Evolutionary conservation across 2,329 filamentous ascomycete genomes (phyloP), one percentile per base, ranked within the genome.

Genomic region (Scytalidium lignicola): DNA sequence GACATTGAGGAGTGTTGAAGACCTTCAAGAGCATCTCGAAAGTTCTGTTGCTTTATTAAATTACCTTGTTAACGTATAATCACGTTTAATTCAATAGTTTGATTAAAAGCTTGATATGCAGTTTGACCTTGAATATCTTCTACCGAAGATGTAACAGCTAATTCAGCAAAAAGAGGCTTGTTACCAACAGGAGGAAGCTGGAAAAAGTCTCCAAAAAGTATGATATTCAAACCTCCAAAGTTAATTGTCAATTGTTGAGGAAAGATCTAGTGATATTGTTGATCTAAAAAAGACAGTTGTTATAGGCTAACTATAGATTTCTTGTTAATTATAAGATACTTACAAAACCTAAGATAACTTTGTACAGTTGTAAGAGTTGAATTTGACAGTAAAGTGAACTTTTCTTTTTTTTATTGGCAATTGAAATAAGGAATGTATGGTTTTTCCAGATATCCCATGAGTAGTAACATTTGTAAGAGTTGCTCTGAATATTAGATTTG

Each of bases 161-260:
- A 7, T 22, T 10, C 21, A 19, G 22, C 13, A 19, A 44, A 51
- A 12, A 51, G 42, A 21, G 48, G 23, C 23, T 42, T 18, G n/a
- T 17, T 26, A 23, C 4, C 20, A 42, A 53, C 49, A 19, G 44
- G 51, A 17, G 41, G 44, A 26, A 53, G 45, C 41, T 53, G 29
- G 22, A 53, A 53, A 41, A 53, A 53, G 22, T 53, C 51, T 2
- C 32, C 41, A 43, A 39, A 53, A 1, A 53, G 23, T 29, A 50
- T 39, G 19, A 51, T 18, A 26, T 53, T 46, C n/a, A 53, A 2
- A 6, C 51, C 44, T 12, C 48, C 41, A 43, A 53, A 53, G 26
- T 7, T 28, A 28, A 28, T 13, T 7, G 7, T 13, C 13, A 13
- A 28, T 7, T 13, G 13, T 13, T 28, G 7, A 28, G 26, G 26